Percentiles rank a stretch among this genome's conserved stretches.
Conservation (phyloP, 192 early-diverging fungal species). For the Polychytrium aggregatum region DNA sequence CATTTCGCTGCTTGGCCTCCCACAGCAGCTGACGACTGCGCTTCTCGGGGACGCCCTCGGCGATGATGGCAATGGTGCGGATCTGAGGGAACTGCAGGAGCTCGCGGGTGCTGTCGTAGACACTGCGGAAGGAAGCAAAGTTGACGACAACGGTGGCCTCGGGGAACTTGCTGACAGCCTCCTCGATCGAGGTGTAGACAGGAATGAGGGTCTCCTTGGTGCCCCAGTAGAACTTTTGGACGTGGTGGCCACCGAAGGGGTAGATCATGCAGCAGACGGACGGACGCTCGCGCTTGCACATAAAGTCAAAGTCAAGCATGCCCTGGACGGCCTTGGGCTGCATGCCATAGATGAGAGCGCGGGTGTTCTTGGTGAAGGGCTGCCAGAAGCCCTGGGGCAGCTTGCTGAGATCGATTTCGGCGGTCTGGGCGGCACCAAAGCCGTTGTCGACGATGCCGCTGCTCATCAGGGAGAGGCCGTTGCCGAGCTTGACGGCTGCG, state of each 20-base stretch:
- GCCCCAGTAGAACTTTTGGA: constrained; percentile 99
- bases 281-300: constrained; percentile 85
- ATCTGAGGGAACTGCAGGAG: constrained; percentile 77
- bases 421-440: too few species aligned
- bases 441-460: constrained; percentile 27
- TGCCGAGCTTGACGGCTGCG: constrained; percentile 45
- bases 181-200: constrained; percentile 80
- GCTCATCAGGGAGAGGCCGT: constrained; percentile 17
- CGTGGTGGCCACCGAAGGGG: constrained; percentile 96
- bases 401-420: too few species aligned
- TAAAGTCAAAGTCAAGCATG: constrained; percentile 99
- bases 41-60: constrained; percentile 97
- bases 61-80: constrained; percentile 92
- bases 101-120: constrained; percentile 81
- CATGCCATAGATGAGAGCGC: constrained; percentile 96
- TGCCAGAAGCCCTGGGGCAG: too few species aligned
- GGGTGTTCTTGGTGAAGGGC: constrained; percentile 72
- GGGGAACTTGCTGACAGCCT: constrained; percentile 74
- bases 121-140: constrained; percentile 95
- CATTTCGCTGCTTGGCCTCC: constrained; percentile 63
- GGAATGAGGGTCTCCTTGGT: constrained; percentile 93
- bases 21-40: constrained; percentile 84
- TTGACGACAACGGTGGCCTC: constrained; percentile 93
- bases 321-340: constrained; percentile 98
- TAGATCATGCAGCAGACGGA: constrained; percentile 99